Evolutionary conservation across 202 grass and related monocot genomes (phyloP).

Genomic region (Panicum hallii): DNA sequence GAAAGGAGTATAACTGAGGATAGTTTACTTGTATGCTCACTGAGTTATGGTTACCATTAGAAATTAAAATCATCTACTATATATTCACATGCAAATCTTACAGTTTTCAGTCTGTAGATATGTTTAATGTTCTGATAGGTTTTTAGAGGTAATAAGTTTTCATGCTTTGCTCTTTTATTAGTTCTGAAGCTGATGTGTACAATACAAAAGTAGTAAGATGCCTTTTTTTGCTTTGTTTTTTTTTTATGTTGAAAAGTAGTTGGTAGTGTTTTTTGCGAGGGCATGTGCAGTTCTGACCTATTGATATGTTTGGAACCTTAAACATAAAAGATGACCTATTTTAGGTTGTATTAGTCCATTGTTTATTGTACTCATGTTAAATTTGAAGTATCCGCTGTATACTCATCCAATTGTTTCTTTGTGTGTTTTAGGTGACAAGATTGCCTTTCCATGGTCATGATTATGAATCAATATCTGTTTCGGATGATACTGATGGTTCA

Average conservation of each 20-base stretch:
- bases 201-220: slow-evolving; percentile 11
- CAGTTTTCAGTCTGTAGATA: background rate
- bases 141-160: slow-evolving; percentile 13
- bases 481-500: slow-evolving; percentile 38
- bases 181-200: slow-evolving; percentile 1
- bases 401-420: slow-evolving; percentile 10
- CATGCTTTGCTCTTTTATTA: slow-evolving; percentile 14
- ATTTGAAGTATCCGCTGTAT: slow-evolving; percentile 8
- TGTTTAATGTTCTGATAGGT: background rate
- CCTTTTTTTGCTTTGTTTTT: background rate
- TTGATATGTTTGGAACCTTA: slow-evolving; percentile 32
- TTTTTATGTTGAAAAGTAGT: background rate
- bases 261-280: background rate
- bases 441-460: slow-evolving; percentile 38
- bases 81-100: background rate
- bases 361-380: slow-evolving; percentile 3
- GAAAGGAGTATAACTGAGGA: background rate
- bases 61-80: slow-evolving; percentile 3
- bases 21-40: slow-evolving; percentile 15
- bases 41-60: background rate
- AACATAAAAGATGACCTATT: background rate
- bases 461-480: slow-evolving; percentile 35
- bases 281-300: background rate
- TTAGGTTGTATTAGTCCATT: background rate
- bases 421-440: slow-evolving; percentile 46